Percentiles rank a stretch among this genome's conserved stretches.
phyloP scores from a whole-genome alignment of 257 asterid species.

The Scutellaria minor region DNA sequence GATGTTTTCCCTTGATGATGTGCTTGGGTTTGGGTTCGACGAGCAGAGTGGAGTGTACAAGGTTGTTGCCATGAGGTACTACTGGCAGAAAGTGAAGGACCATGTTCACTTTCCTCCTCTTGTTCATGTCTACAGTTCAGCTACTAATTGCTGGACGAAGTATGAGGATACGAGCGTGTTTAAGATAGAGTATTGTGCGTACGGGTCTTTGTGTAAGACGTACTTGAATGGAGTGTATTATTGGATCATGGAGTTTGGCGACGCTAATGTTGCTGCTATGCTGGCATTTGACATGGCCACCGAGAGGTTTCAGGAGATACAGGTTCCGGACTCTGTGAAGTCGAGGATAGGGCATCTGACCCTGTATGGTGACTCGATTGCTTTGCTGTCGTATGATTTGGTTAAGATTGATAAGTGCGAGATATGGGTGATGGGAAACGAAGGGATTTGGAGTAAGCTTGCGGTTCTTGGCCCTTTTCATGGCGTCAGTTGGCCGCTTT shows the following conservation, averaged over 20 bases:
- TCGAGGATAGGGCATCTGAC: conserved; percentile 42
- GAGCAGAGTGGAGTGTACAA: conserved; percentile 43
- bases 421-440: conserved; percentile 49
- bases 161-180: conserved; percentile 35
- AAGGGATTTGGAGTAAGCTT: conserved; percentile 43
- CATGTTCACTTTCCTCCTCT: conserved; percentile 23
- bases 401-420: conserved; percentile 26
- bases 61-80: conserved; percentile 42
- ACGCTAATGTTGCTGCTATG: conserved; percentile 26
- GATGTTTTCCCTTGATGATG: conserved; percentile 27
- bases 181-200: conserved; percentile 23
- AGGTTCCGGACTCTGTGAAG: conserved; percentile 35
- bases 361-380: conserved; percentile 40
- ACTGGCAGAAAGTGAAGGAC: conserved; percentile 29
- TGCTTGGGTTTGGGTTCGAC: conserved; percentile 51
- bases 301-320: conserved; percentile 42
- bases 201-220: conserved; percentile 42
- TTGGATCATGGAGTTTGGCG: conserved; percentile 41
- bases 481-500: conserved; percentile 46
- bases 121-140: conserved; percentile 41
- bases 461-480: conserved; percentile 40
- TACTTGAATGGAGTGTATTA: conserved; percentile 52
- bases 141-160: conserved; percentile 48
- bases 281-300: conserved; percentile 46
- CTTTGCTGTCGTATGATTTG: conserved; percentile 40